Evolutionary conservation across 225 moss, liverwort and hornwort genomes (phyloP), one percentile per base, ranked within the genome.

Genomic region (Climacium dendroides): DNA sequence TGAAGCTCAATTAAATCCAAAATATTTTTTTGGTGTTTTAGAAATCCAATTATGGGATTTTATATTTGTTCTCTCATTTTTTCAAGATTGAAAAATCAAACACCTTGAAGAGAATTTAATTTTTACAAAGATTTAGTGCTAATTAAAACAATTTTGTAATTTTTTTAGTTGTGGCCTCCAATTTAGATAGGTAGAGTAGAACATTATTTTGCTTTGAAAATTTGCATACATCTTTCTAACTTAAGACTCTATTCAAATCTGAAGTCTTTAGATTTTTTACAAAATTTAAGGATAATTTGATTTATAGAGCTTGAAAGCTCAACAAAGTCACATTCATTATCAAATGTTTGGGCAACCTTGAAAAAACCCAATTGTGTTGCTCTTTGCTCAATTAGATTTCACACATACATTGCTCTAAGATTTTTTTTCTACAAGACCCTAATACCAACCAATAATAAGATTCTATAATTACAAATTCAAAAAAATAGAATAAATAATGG

Each of bases 131-230:
- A 48, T 48, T 13, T 48, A 48, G 13, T 62, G 8, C 7, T 62
- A 30, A 13, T 0, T 65, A 35, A 65, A 19, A 19, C 1, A 19
- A 0, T 35, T 35, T 34, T 18, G 9, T 0, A 0, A 35, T 19
- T 35, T 34, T 18, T 35, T 34, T 19, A 14, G 17, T n/a, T 35
- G 34, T 35, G 65, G 37, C 37, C 6, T n/a, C 37, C 7, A 67
- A 23, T 24, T 39, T 0, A 23, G 0, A 39, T 0, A 39, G 0
- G 28, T 41, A 15, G 7, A 43, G 26, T 0, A 71, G 0, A 71
- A 5, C 43, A 71, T 71, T 26, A 41, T 28, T 71, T 43, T 71
- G 15, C 43, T 71, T 71, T 71, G 41, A 43, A 41, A 45, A 41
- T 41, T 28, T 72, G 1, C 16, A 3, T 9, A 45, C 28, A 43